Evolutionary conservation across 768 basidiomycete species (phyloP).

Genomic region (Termitomyces sp.): DNA sequence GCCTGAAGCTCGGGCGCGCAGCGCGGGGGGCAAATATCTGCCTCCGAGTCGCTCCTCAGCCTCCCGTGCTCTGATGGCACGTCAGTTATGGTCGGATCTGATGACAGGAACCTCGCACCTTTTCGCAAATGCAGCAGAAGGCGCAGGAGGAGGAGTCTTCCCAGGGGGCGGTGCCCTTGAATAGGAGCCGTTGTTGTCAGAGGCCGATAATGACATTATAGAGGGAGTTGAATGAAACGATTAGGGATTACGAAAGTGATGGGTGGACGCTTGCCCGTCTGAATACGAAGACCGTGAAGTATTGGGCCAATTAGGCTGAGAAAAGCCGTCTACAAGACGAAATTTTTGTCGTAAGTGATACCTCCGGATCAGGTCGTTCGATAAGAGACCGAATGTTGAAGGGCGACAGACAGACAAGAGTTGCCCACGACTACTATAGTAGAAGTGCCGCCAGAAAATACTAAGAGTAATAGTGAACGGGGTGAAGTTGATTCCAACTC

Average conservation of each 20-base stretch:
- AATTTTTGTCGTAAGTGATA: constrained; percentile 22
- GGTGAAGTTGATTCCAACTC: constrained; percentile 37
- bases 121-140: constrained; percentile 87
- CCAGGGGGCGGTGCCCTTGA: constrained; percentile 76
- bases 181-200: constrained; percentile 80
- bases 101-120: constrained; percentile 46
- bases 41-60: constrained; percentile 66
- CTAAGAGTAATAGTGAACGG: constrained; percentile 47
- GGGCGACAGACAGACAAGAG: constrained; percentile 34
- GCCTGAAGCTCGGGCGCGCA: constrained; percentile 67
- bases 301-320: constrained; percentile 31
- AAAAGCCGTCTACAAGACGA: constrained; percentile 22
- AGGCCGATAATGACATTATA: constrained; percentile 93
- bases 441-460: constrained; percentile 52
- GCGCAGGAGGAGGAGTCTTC: constrained; percentile 88
- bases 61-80: constrained; percentile 69
- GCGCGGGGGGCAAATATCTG: constrained; percentile 81
- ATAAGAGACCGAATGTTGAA: constrained; percentile 23
- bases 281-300: constrained; percentile 26
- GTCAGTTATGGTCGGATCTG: constrained; percentile 10
- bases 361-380: constrained; percentile 21
- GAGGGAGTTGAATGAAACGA: constrained; percentile 58
- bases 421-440: constrained; percentile 55
- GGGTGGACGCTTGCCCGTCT: constrained; percentile 32
- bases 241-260: constrained; percentile 75